Evolutionary conservation across 371 early-diverging fungal species (phyloP).

Genomic region (Fennellomyces sp.): DNA sequence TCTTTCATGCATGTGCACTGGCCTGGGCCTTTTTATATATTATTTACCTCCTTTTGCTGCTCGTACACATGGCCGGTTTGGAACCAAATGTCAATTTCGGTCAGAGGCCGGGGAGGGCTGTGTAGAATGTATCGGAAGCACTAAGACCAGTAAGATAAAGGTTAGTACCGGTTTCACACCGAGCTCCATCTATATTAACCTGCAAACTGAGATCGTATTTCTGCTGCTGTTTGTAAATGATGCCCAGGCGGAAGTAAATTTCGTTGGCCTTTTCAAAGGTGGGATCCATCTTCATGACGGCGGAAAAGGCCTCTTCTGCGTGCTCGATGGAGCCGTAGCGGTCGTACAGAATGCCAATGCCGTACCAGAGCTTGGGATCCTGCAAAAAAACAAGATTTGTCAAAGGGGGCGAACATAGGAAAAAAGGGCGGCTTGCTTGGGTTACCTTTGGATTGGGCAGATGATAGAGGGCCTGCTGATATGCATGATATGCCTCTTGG

Average conservation of each 20-base stretch:
- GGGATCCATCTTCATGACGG: constrained; percentile 87
- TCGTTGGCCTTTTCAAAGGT: constrained; percentile 96
- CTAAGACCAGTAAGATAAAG: constrained; percentile 26
- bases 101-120: constrained; percentile 90
- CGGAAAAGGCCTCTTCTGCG: constrained; percentile 96
- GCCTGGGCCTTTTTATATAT: neutral
- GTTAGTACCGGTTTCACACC: neutral
- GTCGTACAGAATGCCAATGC: constrained; percentile 97
- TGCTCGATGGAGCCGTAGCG: constrained; percentile 94
- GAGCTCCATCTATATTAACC: constrained; percentile 35
- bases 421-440: no score
- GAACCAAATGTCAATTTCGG: constrained; percentile 95
- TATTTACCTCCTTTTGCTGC: constrained; percentile 83
- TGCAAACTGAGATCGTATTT: constrained; percentile 86
- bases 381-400: constrained; percentile 18
- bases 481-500: constrained; percentile 90
- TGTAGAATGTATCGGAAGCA: constrained; percentile 92
- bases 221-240: constrained; percentile 95
- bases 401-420: no score
- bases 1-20: neutral
- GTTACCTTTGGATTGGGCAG: constrained; percentile 86
- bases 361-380: constrained; percentile 98
- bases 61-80: constrained; percentile 98
- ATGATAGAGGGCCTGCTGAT: constrained; percentile 91
- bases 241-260: constrained; percentile 95